phyloP scores from a whole-genome alignment of 352 stramenopile species.

The Pythium aquatile region DNA sequence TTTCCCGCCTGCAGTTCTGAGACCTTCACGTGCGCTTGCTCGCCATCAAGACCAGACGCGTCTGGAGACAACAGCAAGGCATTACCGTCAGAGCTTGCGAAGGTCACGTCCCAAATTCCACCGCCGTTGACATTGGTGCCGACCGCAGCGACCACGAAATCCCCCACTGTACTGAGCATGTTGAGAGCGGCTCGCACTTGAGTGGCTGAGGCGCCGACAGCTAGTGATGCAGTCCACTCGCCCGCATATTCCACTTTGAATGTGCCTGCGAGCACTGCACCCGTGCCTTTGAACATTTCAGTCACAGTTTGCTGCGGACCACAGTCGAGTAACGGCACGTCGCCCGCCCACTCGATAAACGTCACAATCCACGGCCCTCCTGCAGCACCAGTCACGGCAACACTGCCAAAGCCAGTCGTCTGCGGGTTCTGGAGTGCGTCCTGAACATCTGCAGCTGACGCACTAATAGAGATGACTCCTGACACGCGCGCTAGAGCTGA shows the following conservation, averaged over 20 bases:
- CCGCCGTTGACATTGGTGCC: slow-evolving; percentile 31
- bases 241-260: slow-evolving; percentile 35
- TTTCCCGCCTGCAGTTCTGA: slow-evolving; percentile 33
- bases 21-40: slow-evolving; percentile 21
- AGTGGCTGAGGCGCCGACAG: slow-evolving; percentile 25
- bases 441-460: slow-evolving; percentile 21
- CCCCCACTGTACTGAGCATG: slow-evolving; percentile 20
- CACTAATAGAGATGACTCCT: slow-evolving; percentile 31
- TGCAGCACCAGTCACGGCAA: slow-evolving; percentile 18
- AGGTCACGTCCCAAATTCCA: slow-evolving; percentile 44
- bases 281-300: slow-evolving; percentile 35
- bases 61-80: slow-evolving; percentile 29
- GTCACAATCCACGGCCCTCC: slow-evolving; percentile 40
- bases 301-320: slow-evolving; percentile 40
- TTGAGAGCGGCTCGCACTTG: slow-evolving; percentile 37
- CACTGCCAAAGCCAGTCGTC: slow-evolving; percentile 28
- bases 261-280: slow-evolving; percentile 29
- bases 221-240: slow-evolving; percentile 31
- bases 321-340: slow-evolving; percentile 38
- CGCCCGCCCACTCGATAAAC: slow-evolving; percentile 44
- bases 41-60: slow-evolving; percentile 24
- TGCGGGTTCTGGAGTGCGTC: slow-evolving; percentile 26
- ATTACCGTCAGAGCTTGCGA: slow-evolving; percentile 34
- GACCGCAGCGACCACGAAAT: slow-evolving; percentile 29
- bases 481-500: slow-evolving; percentile 12